Evolutionary conservation across 1,139 yeast genomes (phyloP), one percentile per base, ranked within the genome.

Genomic region (Nakaseomyces sp.): DNA sequence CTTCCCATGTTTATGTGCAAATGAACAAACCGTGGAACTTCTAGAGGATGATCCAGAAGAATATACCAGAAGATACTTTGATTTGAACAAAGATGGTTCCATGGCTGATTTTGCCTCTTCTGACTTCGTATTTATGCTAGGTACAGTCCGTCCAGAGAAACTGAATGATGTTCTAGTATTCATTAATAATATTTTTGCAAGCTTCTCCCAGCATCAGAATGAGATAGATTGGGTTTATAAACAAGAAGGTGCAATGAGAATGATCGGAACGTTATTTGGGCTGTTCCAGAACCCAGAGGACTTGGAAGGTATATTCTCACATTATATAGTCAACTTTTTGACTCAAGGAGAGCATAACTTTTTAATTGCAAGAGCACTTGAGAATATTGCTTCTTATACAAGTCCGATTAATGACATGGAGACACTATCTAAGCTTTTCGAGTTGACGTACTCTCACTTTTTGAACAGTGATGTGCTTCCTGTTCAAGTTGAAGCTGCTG

Each of bases 81-180:
- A 81, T 57, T 69, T 79, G 46, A 79, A 77, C 56, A 79, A 84
- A 51, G 94, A 85, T 51, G 73, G 77, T 31, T 74, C 77, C 40
- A 81, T 91, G 10, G 78, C 94, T 0, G 95, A 86, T 56, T 77
- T 78, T 36, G 95, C 95, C 0, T 81, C 96, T 1, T 76, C 83
- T 42, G 83, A 81, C 61, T 85, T 87, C 53, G 66, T 89, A 41
- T 77, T 75, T 58, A 65, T 64, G 32, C 50, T 66, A 69, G 57
- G 71, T 66, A 50, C 66, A 66, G 54, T 71, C 44, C 72, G 77
- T 56, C 74, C 76, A 52, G 70, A 71, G 33, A 68, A 70, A 43
- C 64, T 79, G 17, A 50, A 65, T 40, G 61, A 67, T 19, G 52
- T 80, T 12, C 64, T 80, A 47, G 61, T 66, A 18, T 64, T 77